phyloP scores from a whole-genome alignment of 768 basidiomycete species.

The Pulveroboletus sp. region DNA sequence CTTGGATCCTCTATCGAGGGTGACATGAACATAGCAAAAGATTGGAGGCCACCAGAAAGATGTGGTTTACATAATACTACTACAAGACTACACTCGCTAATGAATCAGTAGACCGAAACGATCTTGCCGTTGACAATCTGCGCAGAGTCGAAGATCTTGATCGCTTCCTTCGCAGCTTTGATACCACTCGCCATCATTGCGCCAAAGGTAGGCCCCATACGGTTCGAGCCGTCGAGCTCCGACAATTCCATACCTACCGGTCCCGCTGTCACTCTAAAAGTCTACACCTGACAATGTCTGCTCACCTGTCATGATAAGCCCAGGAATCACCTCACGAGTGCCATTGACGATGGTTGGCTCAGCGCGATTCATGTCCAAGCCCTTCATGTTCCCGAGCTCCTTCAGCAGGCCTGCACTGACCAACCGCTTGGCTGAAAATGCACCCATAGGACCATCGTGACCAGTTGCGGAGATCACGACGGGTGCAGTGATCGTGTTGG shows the following conservation, averaged over 20 bases:
- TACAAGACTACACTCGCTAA: background rate
- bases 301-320: constrained; percentile 68
- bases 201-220: constrained; percentile 77
- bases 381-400: constrained; percentile 75
- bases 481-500: constrained; percentile 78
- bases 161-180: constrained; percentile 64
- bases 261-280: background rate
- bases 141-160: constrained; percentile 45
- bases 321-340: constrained; percentile 72
- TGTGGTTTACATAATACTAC: constrained; percentile 7
- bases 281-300: constrained; percentile 1
- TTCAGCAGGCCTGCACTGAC: constrained; percentile 70
- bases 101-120: constrained; percentile 29
- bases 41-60: background rate
- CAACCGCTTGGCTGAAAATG: constrained; percentile 75
- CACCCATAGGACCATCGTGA: constrained; percentile 77
- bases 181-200: constrained; percentile 77
- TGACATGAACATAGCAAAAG: constrained; percentile 27
- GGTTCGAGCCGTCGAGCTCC: constrained; percentile 74
- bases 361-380: constrained; percentile 77
- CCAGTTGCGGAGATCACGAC: constrained; percentile 69
- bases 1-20: constrained; percentile 42
- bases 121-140: constrained; percentile 53
- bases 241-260: constrained; percentile 74
- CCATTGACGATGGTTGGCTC: constrained; percentile 77